Base-by-base conservation (phyloP, 2,329 filamentous ascomycete genomes). In the Neophaeococcomyces mojaviensis region DNA sequence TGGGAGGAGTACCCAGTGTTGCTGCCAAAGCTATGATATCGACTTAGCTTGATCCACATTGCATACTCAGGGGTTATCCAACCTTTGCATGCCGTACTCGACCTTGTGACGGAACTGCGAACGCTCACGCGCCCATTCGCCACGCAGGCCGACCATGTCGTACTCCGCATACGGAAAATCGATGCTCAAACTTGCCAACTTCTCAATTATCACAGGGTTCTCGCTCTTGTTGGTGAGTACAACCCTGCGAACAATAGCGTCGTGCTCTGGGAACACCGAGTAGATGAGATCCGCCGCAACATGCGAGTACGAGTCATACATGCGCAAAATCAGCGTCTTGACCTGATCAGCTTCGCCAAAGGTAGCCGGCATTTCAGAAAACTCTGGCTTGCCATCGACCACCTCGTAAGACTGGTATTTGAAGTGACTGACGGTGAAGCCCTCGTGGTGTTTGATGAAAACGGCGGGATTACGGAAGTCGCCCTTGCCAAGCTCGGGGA, bases 381-480 rank as follows among this genome's bases (percentile, higher is more conserved):
- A 62, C 1, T 62, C 55, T 1, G 77, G 78, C 56, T 84, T 83
- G 0, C 79, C 79, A 1, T 67, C 55, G 0, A 71, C 47, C 1
- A 81, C 61, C n/a, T 72, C 61, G 51, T 82, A 72, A 0, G 76
- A 79, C 46, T 73, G 66, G 55, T 82, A 83, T 32, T 67, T 66
- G 47, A 83, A 72, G 6, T 74, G 72, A 5, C 73, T 76, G 12
- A 84, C 71, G 0, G 77, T 80, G 49, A 77, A 71, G 24, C 79
- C 79, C 13, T 70, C 70, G 1, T 72, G 64, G 54, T 84, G 78
- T 44, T 70, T 68, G 53, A 84, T 78, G 31, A 76, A 73, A 10
- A 83, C 69, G 0, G 80, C 79, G 0, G 80, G 80, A 2, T 73
- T 64, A 3, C 81, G 72, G 52, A 81, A 79, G 56, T 84, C 80